Base-by-base conservation (phyloP, 345 rosid genomes). In the Populus tremula region DNA sequence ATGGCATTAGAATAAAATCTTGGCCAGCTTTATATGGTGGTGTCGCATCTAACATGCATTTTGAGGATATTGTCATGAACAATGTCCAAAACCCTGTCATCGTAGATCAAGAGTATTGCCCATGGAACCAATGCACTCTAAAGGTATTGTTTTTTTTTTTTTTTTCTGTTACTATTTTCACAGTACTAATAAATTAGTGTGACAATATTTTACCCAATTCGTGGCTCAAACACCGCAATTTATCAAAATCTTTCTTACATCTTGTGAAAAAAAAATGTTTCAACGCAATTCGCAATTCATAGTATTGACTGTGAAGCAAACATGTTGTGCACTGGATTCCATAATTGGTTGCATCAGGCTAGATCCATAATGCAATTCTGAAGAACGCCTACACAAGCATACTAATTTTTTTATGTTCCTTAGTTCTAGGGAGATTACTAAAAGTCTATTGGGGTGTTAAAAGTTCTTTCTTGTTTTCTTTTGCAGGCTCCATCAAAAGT, bases 401-500 rank as follows among this genome's bases (percentile, higher is more conserved):
- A 29, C 2, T 29, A 2, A 29, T 29, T 29, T 29, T 29, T 29
- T 29, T 29, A 1, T 29, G 31, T 29, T 29, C 31, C 2, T 29
- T 29, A 1, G 27, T 27, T 27, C 27, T 27, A 33, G 35, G 35
- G 35, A 33, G 35, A 33, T 33, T 33, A 49, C 54, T 49, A 17
- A 5, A 49, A 4, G 54, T 49, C 54, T 49, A 1, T 17, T 17
- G 54, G 5, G 8, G 54, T 1, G 21, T 49, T 49, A 49, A 49
- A 17, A 17, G 54, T 49, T 49, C 54, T 33, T 14, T 35, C 13
- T 33, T 1, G 1, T 41, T 41, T 41, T 13, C 13, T 43, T 33
- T 33, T 67, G 25, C 25, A 67, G 70, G 70, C 45, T 29, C 70
- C 70, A 36, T 67, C 70, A 21, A 67, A 67, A 67, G 70, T 67